Base-by-base conservation (phyloP, 768 basidiomycete species). In the Cubamyces lactineus region DNA sequence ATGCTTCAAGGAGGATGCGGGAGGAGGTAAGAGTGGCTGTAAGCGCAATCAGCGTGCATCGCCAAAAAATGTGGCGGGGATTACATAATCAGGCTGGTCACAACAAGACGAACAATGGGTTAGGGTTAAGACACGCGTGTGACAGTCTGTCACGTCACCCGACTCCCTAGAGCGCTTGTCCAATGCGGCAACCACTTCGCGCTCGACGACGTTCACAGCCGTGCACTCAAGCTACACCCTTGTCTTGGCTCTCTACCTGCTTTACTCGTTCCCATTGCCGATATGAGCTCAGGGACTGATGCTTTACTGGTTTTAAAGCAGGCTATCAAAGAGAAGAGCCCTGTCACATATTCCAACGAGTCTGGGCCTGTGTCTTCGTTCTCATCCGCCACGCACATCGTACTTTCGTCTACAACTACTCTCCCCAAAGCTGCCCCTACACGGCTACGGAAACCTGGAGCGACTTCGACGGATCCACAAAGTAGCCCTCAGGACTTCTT, bases 381-480 rank as follows among this genome's bases (percentile, higher is more conserved):
- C 38, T 75, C 77, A 9, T 69, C 77, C n/a, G 89, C 88, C 1
- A 85, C 88, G 0, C 84, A 89, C 67, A 75, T 95, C 59, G 80
- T 85, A 30, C 79, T 92, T 66, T 80, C 82, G 7, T 73, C 82
- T 11, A 69, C 76, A 39, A 70, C 75, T 17, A 75, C 81, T 19
- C 77, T 94, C n/a, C 84, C 86, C 39, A 96, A 96, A 74, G 81
- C 86, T 8, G 79, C 82, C 2, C 80, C 87, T 21, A 97, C 96
- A 1, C 85, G 96, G 39, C 92, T 92, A 73, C 82, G 85, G 55
- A 89, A 87, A 70, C 86, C 84, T 23, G 86, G 79, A 38, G 73
- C 79, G 12, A 73, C 75, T 49, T 74, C 75, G 57, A 73, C 75
- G 13, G 77, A 80, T 40, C 79, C 82, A 0, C 67, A 62, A 13